A percentile compares a stretch with the other conserved stretches of the same genome.
phyloP scores from a whole-genome alignment of 768 basidiomycete genomes.

The Boletus vinaceobasis region DNA sequence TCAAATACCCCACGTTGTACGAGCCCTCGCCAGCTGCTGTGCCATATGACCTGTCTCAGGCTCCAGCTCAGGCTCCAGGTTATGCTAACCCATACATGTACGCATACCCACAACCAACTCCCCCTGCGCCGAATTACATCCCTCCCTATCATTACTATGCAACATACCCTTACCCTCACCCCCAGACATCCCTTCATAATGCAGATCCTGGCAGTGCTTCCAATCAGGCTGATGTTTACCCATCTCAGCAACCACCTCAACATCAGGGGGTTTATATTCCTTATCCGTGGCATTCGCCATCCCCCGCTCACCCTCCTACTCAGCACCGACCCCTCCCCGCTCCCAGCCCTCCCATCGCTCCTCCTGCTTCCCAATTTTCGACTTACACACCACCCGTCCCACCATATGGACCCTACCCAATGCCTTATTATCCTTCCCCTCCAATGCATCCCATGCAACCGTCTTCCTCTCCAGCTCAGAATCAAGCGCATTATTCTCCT shows the following conservation, averaged over 20 bases:
- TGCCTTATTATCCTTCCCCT: slow-evolving; percentile 32
- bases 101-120: slow-evolving; percentile 40
- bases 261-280: slow-evolving; percentile 29
- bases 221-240: slow-evolving; percentile 31
- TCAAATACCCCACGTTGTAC: slow-evolving; percentile 71
- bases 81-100: slow-evolving; percentile 35
- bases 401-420: slow-evolving; percentile 36
- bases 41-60: slow-evolving; percentile 31
- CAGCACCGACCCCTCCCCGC: slow-evolving; percentile 35
- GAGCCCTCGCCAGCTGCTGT: slow-evolving; percentile 45
- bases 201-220: slow-evolving; percentile 32
- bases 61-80: slow-evolving; percentile 27
- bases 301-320: slow-evolving; percentile 40
- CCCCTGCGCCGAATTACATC: slow-evolving; percentile 38
- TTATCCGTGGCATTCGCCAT: slow-evolving; percentile 34
- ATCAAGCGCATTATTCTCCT: slow-evolving; percentile 24
- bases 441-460: slow-evolving; percentile 27
- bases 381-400: slow-evolving; percentile 30
- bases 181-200: slow-evolving; percentile 40
- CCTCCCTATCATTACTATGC: slow-evolving; percentile 40
- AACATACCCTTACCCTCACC: slow-evolving; percentile 52
- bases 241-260: slow-evolving; percentile 32
- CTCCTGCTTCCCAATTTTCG: slow-evolving; percentile 32
- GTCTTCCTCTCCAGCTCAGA: slow-evolving; percentile 25
- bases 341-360: slow-evolving; percentile 29